Percentiles rank a stretch among this genome's conserved stretches.
Evolutionary conservation across 2,329 filamentous ascomycete species (phyloP).

Genomic region (Scedosporium apiospermum): DNA sequence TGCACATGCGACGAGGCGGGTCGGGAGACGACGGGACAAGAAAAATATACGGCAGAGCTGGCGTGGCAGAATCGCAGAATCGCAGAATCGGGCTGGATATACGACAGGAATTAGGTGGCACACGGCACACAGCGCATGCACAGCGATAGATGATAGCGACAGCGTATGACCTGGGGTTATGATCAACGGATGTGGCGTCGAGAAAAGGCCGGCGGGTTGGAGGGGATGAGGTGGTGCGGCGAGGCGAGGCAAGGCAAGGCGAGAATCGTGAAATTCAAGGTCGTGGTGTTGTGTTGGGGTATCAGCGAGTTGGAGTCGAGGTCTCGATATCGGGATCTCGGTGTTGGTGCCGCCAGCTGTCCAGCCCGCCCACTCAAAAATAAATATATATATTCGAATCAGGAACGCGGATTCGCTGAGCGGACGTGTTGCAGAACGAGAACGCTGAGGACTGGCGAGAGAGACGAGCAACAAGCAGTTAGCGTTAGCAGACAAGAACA

Average conservation of each 20-base stretch:
- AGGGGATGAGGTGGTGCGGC: neutral
- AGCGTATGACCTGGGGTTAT: neutral
- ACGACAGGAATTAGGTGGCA: neutral
- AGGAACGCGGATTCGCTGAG: no score
- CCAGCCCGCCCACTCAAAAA: no score
- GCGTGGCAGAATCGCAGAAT: neutral
- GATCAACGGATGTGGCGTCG: neutral
- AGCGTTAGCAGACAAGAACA: no score
- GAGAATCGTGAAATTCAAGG: neutral
- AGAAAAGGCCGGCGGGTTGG: neutral
- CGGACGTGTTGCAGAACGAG: no score
- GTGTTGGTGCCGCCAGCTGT: no score
- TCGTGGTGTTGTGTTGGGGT: neutral
- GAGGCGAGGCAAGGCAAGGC: neutral
- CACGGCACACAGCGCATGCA: neutral
- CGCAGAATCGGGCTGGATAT: neutral
- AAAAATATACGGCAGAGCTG: neutral
- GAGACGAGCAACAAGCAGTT: no score
- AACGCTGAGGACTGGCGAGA: no score
- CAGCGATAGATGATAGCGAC: neutral
- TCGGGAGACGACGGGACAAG: neutral
- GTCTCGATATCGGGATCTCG: no score
- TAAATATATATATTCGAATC: no score
- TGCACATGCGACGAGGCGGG: neutral
- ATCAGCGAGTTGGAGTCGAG: neutral